Base-by-base conservation (phyloP, 1,284 basidiomycete species). In the Vanrija sp. region DNA sequence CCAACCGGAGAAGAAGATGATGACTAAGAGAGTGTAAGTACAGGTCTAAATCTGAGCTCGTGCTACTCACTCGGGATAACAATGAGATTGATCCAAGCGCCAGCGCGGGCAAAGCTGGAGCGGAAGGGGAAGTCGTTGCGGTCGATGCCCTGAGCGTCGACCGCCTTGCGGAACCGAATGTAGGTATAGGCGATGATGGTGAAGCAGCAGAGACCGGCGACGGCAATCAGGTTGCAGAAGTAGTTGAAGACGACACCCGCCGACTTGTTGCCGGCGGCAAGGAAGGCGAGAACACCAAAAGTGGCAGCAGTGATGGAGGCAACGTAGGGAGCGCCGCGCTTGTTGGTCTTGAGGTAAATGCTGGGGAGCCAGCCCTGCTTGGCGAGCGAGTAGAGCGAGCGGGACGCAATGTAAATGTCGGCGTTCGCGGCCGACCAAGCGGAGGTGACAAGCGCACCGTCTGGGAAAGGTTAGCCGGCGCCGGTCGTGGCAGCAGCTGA, bases 111-210 rank as follows among this genome's bases (percentile, higher is more conserved):
- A 23, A 46, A 55, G 10, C 21, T 7, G 49, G 46, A 52, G 57
- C 59, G 60, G 52, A 53, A 53, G 21, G 52, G 64, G 45, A 65
- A 60, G 16, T 47, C 45, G 26, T 48, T 47, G 67, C 70, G 34
- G 52, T 60, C 54, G 46, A 60, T 67, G 23, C 87, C 87, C 68
- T 94, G 91, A 1, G 76, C 85, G 68, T 86, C 85, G 71, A 88
- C 71, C 42, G 89, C 91, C 6, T 78, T 70, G 69, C 89, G 80
- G 80, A 94, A 94, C 39, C 88, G 85, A 54, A 90, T 73, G 73
- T 91, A 91, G 7, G 86, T 88, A 51, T 91, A 63, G 39, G 80
- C 80, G 67, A 94, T 94, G 59, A 85, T 88, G 67, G 88, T 86
- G 91, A 91, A 95, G 12, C 87, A 65, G 51, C 71, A 56, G 15